Evolutionary conservation across 2,329 filamentous ascomycete species (phyloP), one percentile per base, ranked within the genome.

Genomic region (Ophiostoma fasciatum): DNA sequence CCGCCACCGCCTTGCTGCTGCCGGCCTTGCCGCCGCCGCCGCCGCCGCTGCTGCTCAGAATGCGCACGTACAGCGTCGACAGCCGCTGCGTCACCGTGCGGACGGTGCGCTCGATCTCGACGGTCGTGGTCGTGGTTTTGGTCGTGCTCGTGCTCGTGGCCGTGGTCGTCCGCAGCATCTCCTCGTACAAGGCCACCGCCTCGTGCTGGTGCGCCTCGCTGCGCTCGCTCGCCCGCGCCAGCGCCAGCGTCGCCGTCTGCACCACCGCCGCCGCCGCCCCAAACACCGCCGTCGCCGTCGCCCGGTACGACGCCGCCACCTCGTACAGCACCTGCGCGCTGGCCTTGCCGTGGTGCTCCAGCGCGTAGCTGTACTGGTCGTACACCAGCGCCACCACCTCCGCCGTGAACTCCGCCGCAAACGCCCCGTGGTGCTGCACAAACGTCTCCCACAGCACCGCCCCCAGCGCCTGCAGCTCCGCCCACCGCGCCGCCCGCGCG

Each of bases 61-160:
- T 48, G 17, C 48, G 58, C 26, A 62, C 46, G 35, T 68, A 68
- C 14, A 69, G 45, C 46, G 58, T 61, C 2, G 65, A 63, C 18
- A 69, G 52, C 8, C 63, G 59, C 43, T 60, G 65, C 49, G 65
- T 68, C 44, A 68, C 58, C 0, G 56, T 63, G 15, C 56, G 55
- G 11, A 64, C 45, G 2, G 58, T 57, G 0, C 54, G 56, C 37
- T 59, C 48, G 0, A 49, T 55, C 35, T 50, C 45, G 0, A 49
- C 52, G n/a, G n/a, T n/a, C n/a, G n/a, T n/a, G n/a, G n/a, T n/a
- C n/a, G n/a, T n/a, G n/a, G n/a, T n/a, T n/a, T n/a, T n/a, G n/a
- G n/a, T n/a, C n/a, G n/a, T n/a, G n/a, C n/a, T n/a, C 1, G 55
- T 51, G 15, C 56, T 56, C 33, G 42, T 63, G 35, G 48, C 56